These are phyloP conservation scores for Byssothecium circinans DNA, from an alignment of 2,329 filamentous ascomycete species.

Conservation along the genomic window DNA sequence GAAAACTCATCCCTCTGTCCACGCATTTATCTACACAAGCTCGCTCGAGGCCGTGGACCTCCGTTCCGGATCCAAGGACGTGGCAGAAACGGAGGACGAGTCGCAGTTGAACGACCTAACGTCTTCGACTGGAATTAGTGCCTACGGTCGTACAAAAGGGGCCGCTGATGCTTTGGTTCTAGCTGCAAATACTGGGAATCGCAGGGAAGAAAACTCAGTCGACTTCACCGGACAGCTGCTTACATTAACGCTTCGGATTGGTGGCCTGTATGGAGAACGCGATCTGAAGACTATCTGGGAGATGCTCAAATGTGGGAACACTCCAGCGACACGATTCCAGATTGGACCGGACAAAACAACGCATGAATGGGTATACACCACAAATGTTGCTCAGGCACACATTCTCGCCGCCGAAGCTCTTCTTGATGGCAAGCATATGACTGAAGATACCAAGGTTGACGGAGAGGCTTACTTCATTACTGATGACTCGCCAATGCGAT, in stretches of 20 bases:
- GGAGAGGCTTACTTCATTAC: slow-evolving; percentile 19
- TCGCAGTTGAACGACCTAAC: neutral
- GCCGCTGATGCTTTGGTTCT: slow-evolving; percentile 14
- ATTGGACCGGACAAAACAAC: slow-evolving; percentile 15
- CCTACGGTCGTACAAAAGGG: slow-evolving; percentile 17
- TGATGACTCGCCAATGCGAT: slow-evolving; percentile 10
- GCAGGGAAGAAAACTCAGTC: neutral
- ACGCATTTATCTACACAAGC: slow-evolving; percentile 6
- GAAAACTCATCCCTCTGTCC: slow-evolving; percentile 1
- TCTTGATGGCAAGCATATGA: slow-evolving; percentile 1
- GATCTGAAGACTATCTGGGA: slow-evolving; percentile 9
- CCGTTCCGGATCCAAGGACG: neutral
- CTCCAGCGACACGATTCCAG: slow-evolving; percentile 8
- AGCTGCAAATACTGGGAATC: slow-evolving; percentile 11
- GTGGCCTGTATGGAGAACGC: slow-evolving; percentile 12
- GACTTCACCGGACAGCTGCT: slow-evolving; percentile 3
- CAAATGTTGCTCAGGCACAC: slow-evolving; percentile 15
- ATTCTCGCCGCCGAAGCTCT: slow-evolving; percentile 15
- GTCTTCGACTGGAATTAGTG: neutral
- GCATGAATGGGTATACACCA: slow-evolving; percentile 13
- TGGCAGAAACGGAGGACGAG: slow-evolving; percentile 1
- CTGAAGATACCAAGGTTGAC: slow-evolving; percentile 9
- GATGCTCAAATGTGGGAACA: slow-evolving; percentile 6
- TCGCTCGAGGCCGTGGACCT: slow-evolving; percentile 1
- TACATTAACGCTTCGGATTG: slow-evolving; percentile 5